Base-by-base conservation (phyloP, 202 grass and related monocot genomes). In the Tripidium arundinaceum region DNA sequence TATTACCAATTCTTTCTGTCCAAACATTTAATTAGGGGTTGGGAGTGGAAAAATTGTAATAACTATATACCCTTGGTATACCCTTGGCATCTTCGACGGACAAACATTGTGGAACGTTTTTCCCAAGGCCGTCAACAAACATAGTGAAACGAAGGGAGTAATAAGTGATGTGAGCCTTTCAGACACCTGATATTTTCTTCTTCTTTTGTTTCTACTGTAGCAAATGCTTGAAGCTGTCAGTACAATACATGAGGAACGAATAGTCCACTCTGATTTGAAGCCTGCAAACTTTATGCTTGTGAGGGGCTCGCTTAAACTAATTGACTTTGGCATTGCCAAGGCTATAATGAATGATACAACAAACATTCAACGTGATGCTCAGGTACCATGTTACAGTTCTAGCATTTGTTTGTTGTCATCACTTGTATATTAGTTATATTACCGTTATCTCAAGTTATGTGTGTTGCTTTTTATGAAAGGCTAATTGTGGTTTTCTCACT, bases 171-270 rank as follows among this genome's bases (percentile, higher is more conserved):
- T 62, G 10, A 21, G 47, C 63, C 7, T 54, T 68, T 78, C 24
- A 11, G 40, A 47, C 34, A 29, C 74, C n/a, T 77, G 2, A 42
- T 40, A 37, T 80, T 68, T 52, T 11, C n/a, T 50, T 29, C 9
- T 46, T 14, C 16, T 10, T 82, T 82, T 74, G 24, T 81, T 81
- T 80, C 10, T 80, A 4, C 24, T 93, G 65, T 70, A 99, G 96
- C 96, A 99, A 99, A 99, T 99, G 90, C 90, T 99, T 81, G 89
- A 99, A 88, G 92, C 90, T 49, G 92, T 99, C 36, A 99, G 87
- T 79, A 99, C 96, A 70, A 99, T 96, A 73, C 92, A 96, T 55
- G 90, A 96, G 33, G 92, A 95, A 65, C 81, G 90, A 34, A 99
- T 96, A 47, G 96, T 96, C 54, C 96, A 96, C 80, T 99, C 96